Evolutionary conservation across 495 filamentous ascomycete species (phyloP), one percentile per base, ranked within the genome.

Genomic region (Lepraria neglecta): DNA sequence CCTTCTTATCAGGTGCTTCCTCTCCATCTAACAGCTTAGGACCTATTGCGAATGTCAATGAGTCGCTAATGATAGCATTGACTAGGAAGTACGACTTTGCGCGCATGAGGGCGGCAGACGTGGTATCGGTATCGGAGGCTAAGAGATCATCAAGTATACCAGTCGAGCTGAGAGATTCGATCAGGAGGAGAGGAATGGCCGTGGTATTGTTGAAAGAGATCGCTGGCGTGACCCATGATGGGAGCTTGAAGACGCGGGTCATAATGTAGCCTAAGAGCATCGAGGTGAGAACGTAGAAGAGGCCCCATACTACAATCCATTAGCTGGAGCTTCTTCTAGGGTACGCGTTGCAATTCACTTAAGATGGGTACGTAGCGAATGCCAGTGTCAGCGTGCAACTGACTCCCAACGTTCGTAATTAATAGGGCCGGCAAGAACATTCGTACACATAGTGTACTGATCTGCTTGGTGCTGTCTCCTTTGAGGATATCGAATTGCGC

Each of bases 181-280:
- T 76, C 3, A 91, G 77, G 4, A 90, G 74, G 17, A 92, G 73
- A 0, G 87, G 88, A 38, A 90, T 81, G 31, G 78, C 82, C 1
- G 85, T 88, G 0, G 88, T 89, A 67, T 91, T 92, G 74, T 90
- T 92, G 74, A 91, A 89, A 45, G 84, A 77, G 52, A 88, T 77
- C 1, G 85, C 84, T 0, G 84, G 82, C 0, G 82, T 83, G 15
- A 81, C 78, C 87, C 86, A 91, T 54, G 74, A 71, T 3, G 87
- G 88, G 40, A 90, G 74, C 24, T 76, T 73, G 57, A 87, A 77
- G 4, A 77, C 14, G 42, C 73, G 72, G 0, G 75, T 78, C 0
- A 73, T 62, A 3, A 74, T 51, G 40, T 73, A 70, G 1, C 81
- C 84, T 24, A 88, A 64, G 0, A 67, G 61, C 51, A 87, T 80